Evolutionary conservation across 768 basidiomycete species (phyloP).

Genomic region (Chalciporus pseudorubinellus): DNA sequence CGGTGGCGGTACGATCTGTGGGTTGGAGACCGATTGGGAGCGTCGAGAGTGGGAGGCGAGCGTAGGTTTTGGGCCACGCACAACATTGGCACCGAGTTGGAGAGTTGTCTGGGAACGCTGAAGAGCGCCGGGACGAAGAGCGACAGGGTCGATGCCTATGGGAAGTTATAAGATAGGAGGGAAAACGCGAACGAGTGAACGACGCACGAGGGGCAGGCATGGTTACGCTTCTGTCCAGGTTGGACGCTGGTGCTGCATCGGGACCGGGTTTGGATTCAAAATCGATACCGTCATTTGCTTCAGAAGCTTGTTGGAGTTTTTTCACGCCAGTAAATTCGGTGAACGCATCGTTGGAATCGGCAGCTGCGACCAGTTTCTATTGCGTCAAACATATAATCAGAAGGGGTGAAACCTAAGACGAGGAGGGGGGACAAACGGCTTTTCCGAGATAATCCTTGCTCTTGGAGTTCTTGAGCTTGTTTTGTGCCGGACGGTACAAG

Average conservation of each 20-base stretch:
- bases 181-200: background rate
- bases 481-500: constrained; percentile 85
- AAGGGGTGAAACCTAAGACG: too few species aligned
- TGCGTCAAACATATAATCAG: background rate
- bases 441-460: constrained; percentile 91
- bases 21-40: constrained; percentile 19
- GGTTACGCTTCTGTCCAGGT: constrained; percentile 50
- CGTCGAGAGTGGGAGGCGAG: constrained; percentile 13
- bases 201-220: constrained; percentile 37
- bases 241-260: constrained; percentile 10
- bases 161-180: background rate
- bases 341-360: constrained; percentile 71
- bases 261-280: background rate
- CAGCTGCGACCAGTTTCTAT: constrained; percentile 82
- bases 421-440: constrained; percentile 53
- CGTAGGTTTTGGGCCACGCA: background rate
- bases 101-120: constrained; percentile 61
- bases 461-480: constrained; percentile 84
- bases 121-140: constrained; percentile 23
- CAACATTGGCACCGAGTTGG: constrained; percentile 18
- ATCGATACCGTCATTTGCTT: constrained; percentile 21
- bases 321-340: constrained; percentile 80
- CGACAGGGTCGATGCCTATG: constrained; percentile 8
- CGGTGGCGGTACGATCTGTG: too few species aligned
- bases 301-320: constrained; percentile 52